These are phyloP conservation scores for Alternaria triticina DNA, from an alignment of 2,329 filamentous ascomycete genomes.

Conservation along the genomic window DNA sequence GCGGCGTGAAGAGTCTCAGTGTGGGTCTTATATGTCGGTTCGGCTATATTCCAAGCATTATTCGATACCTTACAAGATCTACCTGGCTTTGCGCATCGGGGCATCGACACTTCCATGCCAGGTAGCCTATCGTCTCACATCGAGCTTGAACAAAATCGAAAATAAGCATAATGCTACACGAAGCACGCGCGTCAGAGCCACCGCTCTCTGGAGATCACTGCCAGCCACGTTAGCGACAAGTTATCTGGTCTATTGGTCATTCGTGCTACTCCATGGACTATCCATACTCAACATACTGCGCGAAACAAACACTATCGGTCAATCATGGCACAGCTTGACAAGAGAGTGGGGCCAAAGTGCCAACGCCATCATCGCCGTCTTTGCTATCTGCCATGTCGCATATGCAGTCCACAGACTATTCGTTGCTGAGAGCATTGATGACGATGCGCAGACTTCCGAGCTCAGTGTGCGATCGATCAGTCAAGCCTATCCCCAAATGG, in stretches of 20 bases:
- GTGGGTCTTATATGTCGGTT: too few species aligned
- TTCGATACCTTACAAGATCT: background rate
- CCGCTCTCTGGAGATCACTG: background rate
- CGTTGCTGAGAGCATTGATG: rapidly evolving
- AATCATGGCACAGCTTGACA: rapidly evolving
- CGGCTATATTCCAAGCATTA: too few species aligned
- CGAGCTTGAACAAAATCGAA: background rate
- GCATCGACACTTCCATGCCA: background rate
- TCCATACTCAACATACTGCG: background rate
- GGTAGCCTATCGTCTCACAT: background rate
- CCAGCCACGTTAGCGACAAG: background rate
- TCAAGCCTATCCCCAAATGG: too few species aligned
- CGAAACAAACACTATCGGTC: background rate
- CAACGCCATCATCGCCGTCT: background rate
- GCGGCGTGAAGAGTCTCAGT: too few species aligned
- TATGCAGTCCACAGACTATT: background rate
- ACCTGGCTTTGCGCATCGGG: rapidly evolving
- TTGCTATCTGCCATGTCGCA: background rate
- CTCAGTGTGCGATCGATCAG: background rate
- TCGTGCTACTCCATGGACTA: background rate
- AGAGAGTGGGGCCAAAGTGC: background rate
- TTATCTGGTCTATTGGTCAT: background rate
- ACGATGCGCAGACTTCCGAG: background rate
- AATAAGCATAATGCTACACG: background rate
- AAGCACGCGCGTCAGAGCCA: background rate